These are phyloP conservation scores for Zymoseptoria pseudotritici DNA, from an alignment of 2,329 filamentous ascomycete genomes.

Conservation along the genomic window DNA sequence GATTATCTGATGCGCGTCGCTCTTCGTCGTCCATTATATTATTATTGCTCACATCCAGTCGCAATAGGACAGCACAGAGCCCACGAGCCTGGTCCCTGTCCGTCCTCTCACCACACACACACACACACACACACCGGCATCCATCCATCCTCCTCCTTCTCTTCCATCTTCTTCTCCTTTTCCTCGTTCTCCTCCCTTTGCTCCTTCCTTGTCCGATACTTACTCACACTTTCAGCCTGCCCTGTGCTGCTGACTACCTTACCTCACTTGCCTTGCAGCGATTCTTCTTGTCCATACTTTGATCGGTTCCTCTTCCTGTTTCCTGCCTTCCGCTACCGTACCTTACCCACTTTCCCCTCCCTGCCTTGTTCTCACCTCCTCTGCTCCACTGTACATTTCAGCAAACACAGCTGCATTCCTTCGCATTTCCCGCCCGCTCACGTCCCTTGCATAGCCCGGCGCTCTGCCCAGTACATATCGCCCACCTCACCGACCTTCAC, in stretches of 20 bases:
- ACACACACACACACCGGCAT: too few relatives aligned
- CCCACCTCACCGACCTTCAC: conserved; percentile 5
- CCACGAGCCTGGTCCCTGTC: too few relatives aligned
- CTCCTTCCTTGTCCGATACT: background rate
- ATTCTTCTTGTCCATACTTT: background rate
- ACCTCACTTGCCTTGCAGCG: background rate
- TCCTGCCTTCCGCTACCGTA: too few relatives aligned
- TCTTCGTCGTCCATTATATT: too few relatives aligned
- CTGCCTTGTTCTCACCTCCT: background rate
- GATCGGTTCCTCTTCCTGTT: background rate
- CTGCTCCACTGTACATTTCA: conserved; percentile 2
- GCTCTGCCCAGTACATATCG: conserved; percentile 10
- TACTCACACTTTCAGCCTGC: background rate
- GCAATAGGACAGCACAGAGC: too few relatives aligned
- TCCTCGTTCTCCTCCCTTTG: too few relatives aligned
- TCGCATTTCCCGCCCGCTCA: conserved; percentile 9
- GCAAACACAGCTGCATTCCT: conserved; percentile 11
- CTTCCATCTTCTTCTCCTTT: too few relatives aligned
- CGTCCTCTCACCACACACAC: too few relatives aligned
- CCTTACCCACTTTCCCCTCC: background rate
- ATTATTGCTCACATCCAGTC: too few relatives aligned
- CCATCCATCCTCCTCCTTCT: too few relatives aligned
- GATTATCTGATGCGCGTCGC: too few relatives aligned
- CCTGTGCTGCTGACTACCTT: background rate
- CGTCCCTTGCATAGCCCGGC: conserved; percentile 9